Evolutionary conservation across 805 yeast species (phyloP).

Genomic region (Kregervanrija pseudodelftensis): DNA sequence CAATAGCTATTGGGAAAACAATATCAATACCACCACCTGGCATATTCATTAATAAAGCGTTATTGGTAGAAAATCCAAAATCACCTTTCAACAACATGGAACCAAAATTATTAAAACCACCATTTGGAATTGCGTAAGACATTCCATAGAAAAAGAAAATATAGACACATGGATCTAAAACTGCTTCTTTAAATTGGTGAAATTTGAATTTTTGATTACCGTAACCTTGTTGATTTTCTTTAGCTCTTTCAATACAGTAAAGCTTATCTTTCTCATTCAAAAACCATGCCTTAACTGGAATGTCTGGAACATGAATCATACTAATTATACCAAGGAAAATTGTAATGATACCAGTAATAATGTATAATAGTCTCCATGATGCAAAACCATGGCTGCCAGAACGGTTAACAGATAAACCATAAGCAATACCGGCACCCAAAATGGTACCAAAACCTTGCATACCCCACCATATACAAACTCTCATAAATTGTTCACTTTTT

Average conservation of each 20-base stretch:
- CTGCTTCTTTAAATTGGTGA: slow-evolving; percentile 49
- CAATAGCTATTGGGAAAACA: slow-evolving; percentile 9
- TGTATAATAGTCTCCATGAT: slow-evolving; percentile 56
- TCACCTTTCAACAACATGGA: slow-evolving; percentile 23
- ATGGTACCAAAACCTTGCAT: slow-evolving; percentile 41
- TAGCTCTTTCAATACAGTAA: slow-evolving; percentile 23
- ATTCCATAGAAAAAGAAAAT: slow-evolving; percentile 38
- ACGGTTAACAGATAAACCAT: slow-evolving; percentile 29
- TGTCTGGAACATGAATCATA: slow-evolving; percentile 33
- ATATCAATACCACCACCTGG: slow-evolving; percentile 17
- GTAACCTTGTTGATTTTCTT: slow-evolving; percentile 31
- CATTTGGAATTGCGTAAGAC: slow-evolving; percentile 48
- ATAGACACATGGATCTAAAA: slow-evolving; percentile 47
- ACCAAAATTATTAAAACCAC: slow-evolving; percentile 49
- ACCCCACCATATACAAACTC: slow-evolving; percentile 19
- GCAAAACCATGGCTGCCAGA: slow-evolving; percentile 20
- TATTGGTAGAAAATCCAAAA: slow-evolving; percentile 12
- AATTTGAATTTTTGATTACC: slow-evolving; percentile 32
- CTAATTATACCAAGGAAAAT: slow-evolving; percentile 42
- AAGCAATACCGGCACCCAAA: slow-evolving; percentile 47
- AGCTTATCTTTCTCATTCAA: slow-evolving; percentile 32
- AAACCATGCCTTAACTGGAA: slow-evolving; percentile 28
- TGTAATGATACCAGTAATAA: slow-evolving; percentile 55
- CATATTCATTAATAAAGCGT: slow-evolving; percentile 12
- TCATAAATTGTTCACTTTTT: slow-evolving; percentile 21